Conservation (phyloP, 2,329 filamentous ascomycete species). For the Hymenoscyphus salicellus region DNA sequence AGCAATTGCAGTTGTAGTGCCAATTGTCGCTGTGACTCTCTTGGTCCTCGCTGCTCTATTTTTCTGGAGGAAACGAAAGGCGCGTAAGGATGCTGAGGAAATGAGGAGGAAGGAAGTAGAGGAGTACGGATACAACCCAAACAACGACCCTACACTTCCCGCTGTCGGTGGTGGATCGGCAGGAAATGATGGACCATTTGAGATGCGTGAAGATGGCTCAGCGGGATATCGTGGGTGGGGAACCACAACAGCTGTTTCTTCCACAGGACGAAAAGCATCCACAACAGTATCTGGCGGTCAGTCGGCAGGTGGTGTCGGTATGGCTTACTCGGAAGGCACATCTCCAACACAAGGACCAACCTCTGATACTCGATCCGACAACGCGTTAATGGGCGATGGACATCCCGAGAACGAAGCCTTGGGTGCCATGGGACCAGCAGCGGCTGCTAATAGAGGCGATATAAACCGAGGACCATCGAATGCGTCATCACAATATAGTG, state of each 20-base stretch:
- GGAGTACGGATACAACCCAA: slow-evolving; percentile 97
- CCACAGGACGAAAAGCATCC: slow-evolving; percentile 76
- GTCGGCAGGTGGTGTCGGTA: slow-evolving; percentile 51
- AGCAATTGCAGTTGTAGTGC: slow-evolving; percentile 89
- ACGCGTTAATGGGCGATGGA: slow-evolving; percentile 57
- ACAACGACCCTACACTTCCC: slow-evolving; percentile 80
- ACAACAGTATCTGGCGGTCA: slow-evolving; percentile 80
- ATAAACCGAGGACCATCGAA: slow-evolving; percentile 90
- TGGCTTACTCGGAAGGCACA: slow-evolving; percentile 69
- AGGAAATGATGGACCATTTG: slow-evolving; percentile 54
- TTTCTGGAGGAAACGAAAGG: slow-evolving; percentile 86
- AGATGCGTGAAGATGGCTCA: slow-evolving; percentile 74
- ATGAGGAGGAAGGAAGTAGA: slow-evolving; percentile 92
- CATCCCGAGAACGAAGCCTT: slow-evolving; percentile 73
- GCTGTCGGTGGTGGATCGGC: slow-evolving; percentile 41
- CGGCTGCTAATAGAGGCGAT: slow-evolving; percentile 62
- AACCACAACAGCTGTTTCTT: slow-evolving; percentile 67
- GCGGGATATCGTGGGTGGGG: slow-evolving; percentile 95
- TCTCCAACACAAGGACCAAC: slow-evolving; percentile 64
- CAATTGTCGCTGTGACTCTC: slow-evolving; percentile 81
- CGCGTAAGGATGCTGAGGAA: slow-evolving; percentile 79
- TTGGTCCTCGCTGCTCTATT: slow-evolving; percentile 74
- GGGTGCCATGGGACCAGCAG: slow-evolving; percentile 73
- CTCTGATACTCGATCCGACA: slow-evolving; percentile 69
- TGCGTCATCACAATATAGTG: slow-evolving; percentile 92